phyloP scores from a whole-genome alignment of 192 early-diverging fungal genomes.

The Coemansia sp. region DNA sequence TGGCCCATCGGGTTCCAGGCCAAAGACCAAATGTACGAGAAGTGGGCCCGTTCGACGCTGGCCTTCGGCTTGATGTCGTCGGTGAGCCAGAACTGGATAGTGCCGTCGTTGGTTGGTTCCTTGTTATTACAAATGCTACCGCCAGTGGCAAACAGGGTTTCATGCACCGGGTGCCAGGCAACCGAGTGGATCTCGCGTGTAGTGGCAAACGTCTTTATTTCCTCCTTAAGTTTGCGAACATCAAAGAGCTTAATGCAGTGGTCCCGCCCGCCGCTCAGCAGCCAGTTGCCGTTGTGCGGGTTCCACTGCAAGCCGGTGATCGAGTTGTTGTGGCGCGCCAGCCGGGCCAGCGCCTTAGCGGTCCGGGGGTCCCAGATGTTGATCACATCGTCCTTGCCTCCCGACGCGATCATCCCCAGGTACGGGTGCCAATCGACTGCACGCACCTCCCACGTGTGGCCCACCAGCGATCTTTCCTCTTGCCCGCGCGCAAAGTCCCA shows the following conservation, averaged over 20 bases:
- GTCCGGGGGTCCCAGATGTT: slow-evolving; percentile 98
- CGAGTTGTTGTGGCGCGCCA: slow-evolving; percentile 94
- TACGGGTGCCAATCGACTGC: slow-evolving; percentile 97
- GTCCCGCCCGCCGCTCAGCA: slow-evolving; percentile 88
- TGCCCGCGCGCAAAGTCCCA: slow-evolving; percentile 90
- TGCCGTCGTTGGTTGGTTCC: slow-evolving; percentile 63
- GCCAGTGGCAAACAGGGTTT: slow-evolving; percentile 86
- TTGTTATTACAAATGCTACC: slow-evolving; percentile 70
- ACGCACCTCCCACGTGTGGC: slow-evolving; percentile 98
- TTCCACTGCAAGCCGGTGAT: slow-evolving; percentile 93
- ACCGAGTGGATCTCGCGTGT: slow-evolving; percentile 88
- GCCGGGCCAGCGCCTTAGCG: slow-evolving; percentile 79
- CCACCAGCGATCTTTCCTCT: slow-evolving; percentile 78
- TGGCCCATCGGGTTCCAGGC: slow-evolving; percentile 99
- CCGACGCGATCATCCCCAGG: slow-evolving; percentile 90
- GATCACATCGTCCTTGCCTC: slow-evolving; percentile 93
- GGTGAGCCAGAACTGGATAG: slow-evolving; percentile 73
- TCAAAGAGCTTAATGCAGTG: slow-evolving; percentile 93
- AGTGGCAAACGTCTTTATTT: slow-evolving; percentile 85
- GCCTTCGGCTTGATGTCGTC: slow-evolving; percentile 59
- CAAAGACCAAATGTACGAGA: slow-evolving; percentile 89
- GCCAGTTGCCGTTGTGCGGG: slow-evolving; percentile 91
- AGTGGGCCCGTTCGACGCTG: slow-evolving; percentile 79
- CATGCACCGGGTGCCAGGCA: slow-evolving; percentile 95
- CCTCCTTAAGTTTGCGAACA: slow-evolving; percentile 86